A percentile compares a stretch with the other conserved stretches of the same genome.
phyloP scores from a whole-genome alignment of 495 filamentous ascomycete genomes.

The Rostrohypoxylon terebratum region DNA sequence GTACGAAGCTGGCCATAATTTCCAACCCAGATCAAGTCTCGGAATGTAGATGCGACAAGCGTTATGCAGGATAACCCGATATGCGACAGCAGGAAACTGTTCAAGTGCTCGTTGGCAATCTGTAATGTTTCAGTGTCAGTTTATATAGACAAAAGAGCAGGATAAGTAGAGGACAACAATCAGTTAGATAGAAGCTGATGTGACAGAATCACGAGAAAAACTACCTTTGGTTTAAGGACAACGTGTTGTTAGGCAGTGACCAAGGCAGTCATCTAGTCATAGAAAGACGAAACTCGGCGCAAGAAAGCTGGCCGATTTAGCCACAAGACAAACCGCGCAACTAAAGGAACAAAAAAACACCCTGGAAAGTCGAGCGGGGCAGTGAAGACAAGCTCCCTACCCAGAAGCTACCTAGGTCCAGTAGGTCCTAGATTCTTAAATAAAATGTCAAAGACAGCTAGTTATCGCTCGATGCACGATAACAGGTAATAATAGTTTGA shows the following conservation, averaged over 20 bases:
- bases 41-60: slow-evolving; percentile 34
- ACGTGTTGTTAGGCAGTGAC: slow-evolving; percentile 38
- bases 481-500: slow-evolving; percentile 15
- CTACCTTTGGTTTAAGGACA: slow-evolving; percentile 33
- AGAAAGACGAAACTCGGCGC: slow-evolving; percentile 14
- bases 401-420: background rate
- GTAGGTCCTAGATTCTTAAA: background rate
- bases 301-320: slow-evolving; percentile 38
- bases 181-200: background rate
- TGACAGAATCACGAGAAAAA: slow-evolving; percentile 7
- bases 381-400: slow-evolving; percentile 11
- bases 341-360: slow-evolving; percentile 22
- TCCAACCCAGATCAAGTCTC: slow-evolving; percentile 24
- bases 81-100: slow-evolving; percentile 33
- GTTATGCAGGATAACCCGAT: slow-evolving; percentile 25
- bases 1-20: slow-evolving; percentile 83
- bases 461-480: slow-evolving; percentile 9
- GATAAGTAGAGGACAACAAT: background rate
- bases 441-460: slow-evolving; percentile 10
- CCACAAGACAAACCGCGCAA: slow-evolving; percentile 41
- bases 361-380: slow-evolving; percentile 36
- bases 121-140: background rate
- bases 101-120: slow-evolving; percentile 5
- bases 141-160: slow-evolving; percentile 3
- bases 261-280: slow-evolving; percentile 15